Evolutionary conservation across 1,284 basidiomycete genomes (phyloP).

Genomic region (Cryptococcus hybrid): DNA sequence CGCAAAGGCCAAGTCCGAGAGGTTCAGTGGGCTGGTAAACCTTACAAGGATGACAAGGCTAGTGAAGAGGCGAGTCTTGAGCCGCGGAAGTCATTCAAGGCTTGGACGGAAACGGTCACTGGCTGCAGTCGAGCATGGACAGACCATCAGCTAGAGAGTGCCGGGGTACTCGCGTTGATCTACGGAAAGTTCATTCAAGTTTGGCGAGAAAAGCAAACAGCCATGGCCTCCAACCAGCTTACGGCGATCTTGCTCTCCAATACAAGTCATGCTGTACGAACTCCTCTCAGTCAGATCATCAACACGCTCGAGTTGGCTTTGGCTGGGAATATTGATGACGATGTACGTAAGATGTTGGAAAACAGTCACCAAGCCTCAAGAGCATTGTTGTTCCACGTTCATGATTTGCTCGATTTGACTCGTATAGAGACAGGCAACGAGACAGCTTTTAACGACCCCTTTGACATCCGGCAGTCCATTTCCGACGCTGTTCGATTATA

Average conservation of each 20-base stretch:
- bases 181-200: constrained; percentile 69
- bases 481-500: constrained; percentile 62
- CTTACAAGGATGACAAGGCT: constrained; percentile 56
- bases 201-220: constrained; percentile 81
- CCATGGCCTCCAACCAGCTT: constrained; percentile 71
- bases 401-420: constrained; percentile 81
- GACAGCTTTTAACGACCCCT: constrained; percentile 77
- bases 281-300: constrained; percentile 44
- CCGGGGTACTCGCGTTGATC: constrained; percentile 77
- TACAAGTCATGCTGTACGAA: constrained; percentile 76
- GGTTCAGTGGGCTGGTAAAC: constrained; percentile 77
- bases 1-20: constrained; percentile 71
- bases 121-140: constrained; percentile 75
- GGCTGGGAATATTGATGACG: constrained; percentile 70
- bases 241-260: constrained; percentile 81
- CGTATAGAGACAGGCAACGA: constrained; percentile 76
- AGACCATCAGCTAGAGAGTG: constrained; percentile 84
- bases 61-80: constrained; percentile 56
- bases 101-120: constrained; percentile 74
- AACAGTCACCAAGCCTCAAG: constrained; percentile 80
- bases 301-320: constrained; percentile 84
- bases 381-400: constrained; percentile 76
- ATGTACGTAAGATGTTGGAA: constrained; percentile 75
- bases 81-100: constrained; percentile 75
- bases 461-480: constrained; percentile 68